These are phyloP conservation scores for Cymbopogon flexuosus DNA, from an alignment of 202 grass and related monocot genomes.

Conservation along the genomic window DNA sequence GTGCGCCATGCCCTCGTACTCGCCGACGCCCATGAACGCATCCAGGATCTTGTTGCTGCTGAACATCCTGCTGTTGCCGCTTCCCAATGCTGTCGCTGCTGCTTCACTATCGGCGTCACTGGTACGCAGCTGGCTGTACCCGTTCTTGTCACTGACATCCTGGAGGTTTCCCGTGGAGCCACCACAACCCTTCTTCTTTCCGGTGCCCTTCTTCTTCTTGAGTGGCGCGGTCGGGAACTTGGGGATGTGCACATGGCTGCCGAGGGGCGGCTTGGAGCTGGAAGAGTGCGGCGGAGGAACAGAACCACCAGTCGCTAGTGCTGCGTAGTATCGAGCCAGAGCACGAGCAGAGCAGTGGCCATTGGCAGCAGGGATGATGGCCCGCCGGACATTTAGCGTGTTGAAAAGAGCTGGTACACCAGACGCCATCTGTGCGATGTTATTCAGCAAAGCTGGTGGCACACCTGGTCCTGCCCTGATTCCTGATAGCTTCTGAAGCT, in stretches of 20 bases:
- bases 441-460: slow-evolving; percentile 39
- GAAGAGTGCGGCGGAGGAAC: slow-evolving; percentile 65
- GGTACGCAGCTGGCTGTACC: slow-evolving; percentile 48
- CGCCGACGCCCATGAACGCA: slow-evolving; percentile 68
- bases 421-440: slow-evolving; percentile 53
- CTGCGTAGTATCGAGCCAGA: slow-evolving; percentile 75
- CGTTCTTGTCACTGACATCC: slow-evolving; percentile 30
- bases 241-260: slow-evolving; percentile 65
- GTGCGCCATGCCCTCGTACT: slow-evolving; percentile 51
- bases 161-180: neutral
- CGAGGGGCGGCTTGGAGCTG: slow-evolving; percentile 45
- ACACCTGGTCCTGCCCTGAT: slow-evolving; percentile 35
- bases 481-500: slow-evolving; percentile 57
- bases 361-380: slow-evolving; percentile 83
- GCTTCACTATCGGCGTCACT: slow-evolving; percentile 28
- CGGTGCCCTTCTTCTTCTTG: slow-evolving; percentile 41
- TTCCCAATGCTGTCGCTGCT: too few species aligned
- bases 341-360: slow-evolving; percentile 88
- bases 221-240: slow-evolving; percentile 33
- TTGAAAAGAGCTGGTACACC: slow-evolving; percentile 74
- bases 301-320: slow-evolving; percentile 44
- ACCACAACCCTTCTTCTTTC: slow-evolving; percentile 14
- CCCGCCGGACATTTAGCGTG: slow-evolving; percentile 69
- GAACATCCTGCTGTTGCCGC: slow-evolving; percentile 40
- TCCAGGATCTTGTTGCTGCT: slow-evolving; percentile 56